phyloP scores from a whole-genome alignment of 1,139 yeast species.

The Debaryomyces sp. region DNA sequence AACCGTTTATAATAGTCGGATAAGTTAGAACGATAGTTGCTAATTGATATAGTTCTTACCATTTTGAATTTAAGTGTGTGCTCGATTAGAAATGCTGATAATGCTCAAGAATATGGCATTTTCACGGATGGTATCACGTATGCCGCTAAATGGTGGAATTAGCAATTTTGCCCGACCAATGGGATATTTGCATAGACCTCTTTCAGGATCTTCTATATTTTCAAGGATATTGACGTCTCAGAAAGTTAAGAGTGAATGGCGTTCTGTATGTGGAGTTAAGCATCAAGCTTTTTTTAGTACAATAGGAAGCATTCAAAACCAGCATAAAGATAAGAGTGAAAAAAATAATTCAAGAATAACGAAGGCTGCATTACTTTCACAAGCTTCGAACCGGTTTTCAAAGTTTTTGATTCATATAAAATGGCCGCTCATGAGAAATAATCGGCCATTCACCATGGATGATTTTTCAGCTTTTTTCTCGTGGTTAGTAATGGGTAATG shows the following conservation, averaged over 20 bases:
- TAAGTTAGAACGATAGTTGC: neutral
- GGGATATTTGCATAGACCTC: neutral
- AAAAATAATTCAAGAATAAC: conserved; percentile 17
- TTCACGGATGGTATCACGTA: neutral
- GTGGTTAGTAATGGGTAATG: conserved; percentile 56
- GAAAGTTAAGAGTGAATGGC: neutral
- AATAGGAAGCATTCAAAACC: neutral
- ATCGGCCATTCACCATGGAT: conserved; percentile 54
- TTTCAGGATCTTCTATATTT: neutral
- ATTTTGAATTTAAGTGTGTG: neutral
- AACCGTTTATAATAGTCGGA: neutral
- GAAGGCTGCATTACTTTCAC: conserved; percentile 44
- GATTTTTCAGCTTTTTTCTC: conserved; percentile 62
- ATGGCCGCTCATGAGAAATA: conserved; percentile 58
- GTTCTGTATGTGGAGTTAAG: neutral
- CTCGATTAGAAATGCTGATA: neutral
- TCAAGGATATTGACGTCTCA: neutral
- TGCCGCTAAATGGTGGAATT: neutral
- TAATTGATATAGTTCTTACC: neutral
- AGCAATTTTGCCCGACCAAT: neutral
- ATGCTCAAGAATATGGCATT: neutral
- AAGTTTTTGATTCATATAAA: conserved; percentile 53
- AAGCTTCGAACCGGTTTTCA: conserved; percentile 45
- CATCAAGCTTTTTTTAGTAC: conserved; percentile 4
- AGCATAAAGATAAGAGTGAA: neutral